phyloP scores from a whole-genome alignment of 495 filamentous ascomycete genomes.

The Aspergillus baeticus region DNA sequence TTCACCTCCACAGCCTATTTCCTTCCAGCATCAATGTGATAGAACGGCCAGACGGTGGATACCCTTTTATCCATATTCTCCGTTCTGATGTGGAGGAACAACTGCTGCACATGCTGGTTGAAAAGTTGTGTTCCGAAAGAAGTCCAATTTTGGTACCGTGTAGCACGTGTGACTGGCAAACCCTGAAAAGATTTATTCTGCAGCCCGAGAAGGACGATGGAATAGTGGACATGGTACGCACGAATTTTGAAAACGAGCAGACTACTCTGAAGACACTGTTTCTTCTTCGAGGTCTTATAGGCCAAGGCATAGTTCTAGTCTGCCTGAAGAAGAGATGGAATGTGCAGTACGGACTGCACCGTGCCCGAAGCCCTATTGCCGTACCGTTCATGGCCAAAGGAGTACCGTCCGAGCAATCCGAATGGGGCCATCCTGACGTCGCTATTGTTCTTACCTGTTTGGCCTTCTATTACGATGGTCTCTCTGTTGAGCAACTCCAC shows the following conservation, averaged over 20 bases:
- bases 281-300: conserved; percentile 61
- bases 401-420: conserved; percentile 58
- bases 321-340: conserved; percentile 64
- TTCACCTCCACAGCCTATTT: conserved; percentile 20
- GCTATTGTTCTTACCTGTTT: conserved; percentile 65
- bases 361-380: conserved; percentile 51
- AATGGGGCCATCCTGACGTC: conserved; percentile 74
- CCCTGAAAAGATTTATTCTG: too few relatives aligned
- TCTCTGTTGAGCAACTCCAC: conserved; percentile 50
- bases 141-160: too few relatives aligned
- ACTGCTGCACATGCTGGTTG: too few relatives aligned
- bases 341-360: conserved; percentile 67
- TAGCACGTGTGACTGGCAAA: too few relatives aligned
- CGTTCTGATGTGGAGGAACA: too few relatives aligned
- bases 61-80: too few relatives aligned
- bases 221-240: too few relatives aligned
- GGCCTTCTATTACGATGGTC: conserved; percentile 66
- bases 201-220: too few relatives aligned
- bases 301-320: conserved; percentile 53
- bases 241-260: too few relatives aligned
- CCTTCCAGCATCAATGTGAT: too few relatives aligned
- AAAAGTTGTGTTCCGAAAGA: too few relatives aligned
- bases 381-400: conserved; percentile 71
- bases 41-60: too few relatives aligned
- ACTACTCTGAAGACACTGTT: conserved; percentile 23